Conservation (phyloP, 345 rosid genomes). For the Gynandropsis gynandra region DNA sequence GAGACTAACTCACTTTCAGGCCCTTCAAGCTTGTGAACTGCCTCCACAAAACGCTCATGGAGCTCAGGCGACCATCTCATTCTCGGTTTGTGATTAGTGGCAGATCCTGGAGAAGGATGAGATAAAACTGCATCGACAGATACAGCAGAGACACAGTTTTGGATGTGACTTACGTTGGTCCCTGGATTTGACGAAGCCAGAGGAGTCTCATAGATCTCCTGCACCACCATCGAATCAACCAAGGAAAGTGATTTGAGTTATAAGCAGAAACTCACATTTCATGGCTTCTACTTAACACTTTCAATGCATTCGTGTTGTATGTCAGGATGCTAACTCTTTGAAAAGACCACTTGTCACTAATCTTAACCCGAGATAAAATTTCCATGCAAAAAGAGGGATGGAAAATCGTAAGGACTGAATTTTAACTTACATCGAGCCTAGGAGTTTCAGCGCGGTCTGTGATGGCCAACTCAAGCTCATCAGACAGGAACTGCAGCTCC, state of each 20-base stretch:
- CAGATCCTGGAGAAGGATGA: conserved; percentile 38
- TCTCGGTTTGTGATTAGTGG: conserved; percentile 57
- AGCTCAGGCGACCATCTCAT: conserved; percentile 98
- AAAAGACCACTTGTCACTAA: too few relatives aligned
- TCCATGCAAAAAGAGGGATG: conserved; percentile 12
- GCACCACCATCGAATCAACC: conserved; percentile 19
- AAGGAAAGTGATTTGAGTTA: conserved; percentile 21
- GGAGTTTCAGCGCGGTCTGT: conserved; percentile 77
- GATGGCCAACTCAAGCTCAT: conserved; percentile 73
- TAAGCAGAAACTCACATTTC: conserved; percentile 8
- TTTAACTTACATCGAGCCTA: conserved; percentile 61
- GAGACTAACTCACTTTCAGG: conserved; percentile 65
- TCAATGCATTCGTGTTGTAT: too few relatives aligned
- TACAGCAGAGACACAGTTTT: conserved; percentile 25
- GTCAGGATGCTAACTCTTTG: too few relatives aligned
- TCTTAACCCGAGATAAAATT: too few relatives aligned
- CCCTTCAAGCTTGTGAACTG: conserved; percentile 75
- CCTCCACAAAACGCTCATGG: conserved; percentile 61
- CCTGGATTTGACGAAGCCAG: conserved; percentile 34
- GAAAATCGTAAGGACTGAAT: conserved; percentile 10
- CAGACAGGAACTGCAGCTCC: conserved; percentile 73
- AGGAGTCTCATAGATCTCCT: conserved; percentile 70
- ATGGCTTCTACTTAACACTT: background rate
- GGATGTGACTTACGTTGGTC: conserved; percentile 26
- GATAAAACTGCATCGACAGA: conserved; percentile 37